Evolutionary conservation across 163 green algal genomes (phyloP), one percentile per base, ranked within the genome.

Genomic region (Volvox carteri): DNA sequence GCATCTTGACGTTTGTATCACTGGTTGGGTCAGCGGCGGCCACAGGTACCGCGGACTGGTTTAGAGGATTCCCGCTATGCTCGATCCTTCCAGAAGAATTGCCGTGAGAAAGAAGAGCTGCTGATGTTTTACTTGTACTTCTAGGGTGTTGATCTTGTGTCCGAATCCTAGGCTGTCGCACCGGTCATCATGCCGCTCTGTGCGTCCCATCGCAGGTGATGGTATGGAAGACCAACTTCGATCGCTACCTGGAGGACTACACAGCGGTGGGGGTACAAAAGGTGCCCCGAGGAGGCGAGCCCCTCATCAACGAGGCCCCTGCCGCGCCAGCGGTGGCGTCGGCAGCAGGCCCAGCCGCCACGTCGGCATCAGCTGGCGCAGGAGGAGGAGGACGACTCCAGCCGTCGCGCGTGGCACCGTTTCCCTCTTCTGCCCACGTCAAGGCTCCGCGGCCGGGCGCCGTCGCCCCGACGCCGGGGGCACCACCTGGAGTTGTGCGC

Each of bases 191-290:
- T 65, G 8, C 28, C 54, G 54, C 54, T 23, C 54, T 65, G 54
- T 65, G 8, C 28, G 28, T 65, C 54, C 4, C 28, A 11, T 65
- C 68, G 25, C 91, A 94, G 90, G 96, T 98, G 25, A 96, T 98
- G 93, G 94, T 98, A n/a, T 98, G 96, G 96, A 95, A 94, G 72
- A 98, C 96, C 33, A 98, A 98, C 92, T 98, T 98, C 92, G 96
- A 98, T 89, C 89, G 95, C n/a, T 89, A 93, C 81, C 78, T 97
- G 84, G 91, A 96, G 58, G 93, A 93, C 73, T 92, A 91, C 41
- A 76, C 92, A 4, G 76, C 41, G 30, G 65, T 67, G 35, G 50
- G 76, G 76, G n/a, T 77, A 19, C 23, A 68, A 58, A 83, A 88
- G 39, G 78, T 44, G 67, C 75, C 79, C 4, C 76, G 37, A 30